Percentiles rank a stretch among this genome's conserved stretches.
phyloP scores from a whole-genome alignment of 1,284 basidiomycete genomes.

The Ceratobasidium sp. region DNA sequence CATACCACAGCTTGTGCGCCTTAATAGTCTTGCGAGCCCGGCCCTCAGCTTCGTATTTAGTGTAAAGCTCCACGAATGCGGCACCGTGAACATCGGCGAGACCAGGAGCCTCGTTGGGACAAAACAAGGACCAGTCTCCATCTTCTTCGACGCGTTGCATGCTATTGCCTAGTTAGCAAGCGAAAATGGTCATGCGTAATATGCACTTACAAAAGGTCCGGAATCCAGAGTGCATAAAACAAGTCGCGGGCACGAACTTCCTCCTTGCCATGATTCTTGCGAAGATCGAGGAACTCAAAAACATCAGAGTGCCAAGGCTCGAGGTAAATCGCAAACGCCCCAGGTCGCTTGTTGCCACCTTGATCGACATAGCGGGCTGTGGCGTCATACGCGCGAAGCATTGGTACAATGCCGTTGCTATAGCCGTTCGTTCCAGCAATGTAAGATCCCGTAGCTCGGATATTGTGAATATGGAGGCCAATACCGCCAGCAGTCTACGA shows the following conservation, averaged over 20 bases:
- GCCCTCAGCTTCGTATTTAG: conserved; percentile 92
- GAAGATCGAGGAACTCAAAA: conserved; percentile 97
- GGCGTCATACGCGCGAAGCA: conserved; percentile 98
- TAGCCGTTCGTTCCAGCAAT: conserved; percentile 98
- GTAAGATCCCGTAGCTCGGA: conserved; percentile 95
- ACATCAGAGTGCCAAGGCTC: conserved; percentile 99
- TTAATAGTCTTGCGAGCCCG: conserved; percentile 89
- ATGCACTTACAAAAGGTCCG: conserved; percentile 89
- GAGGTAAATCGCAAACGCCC: conserved; percentile 97
- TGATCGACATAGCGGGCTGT: conserved; percentile 99
- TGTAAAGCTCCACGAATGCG: conserved; percentile 92
- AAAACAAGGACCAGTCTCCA: conserved; percentile 96
- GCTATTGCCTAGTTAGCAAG: conserved; percentile 58
- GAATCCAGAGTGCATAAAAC: conserved; percentile 99
- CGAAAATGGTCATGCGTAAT: not conserved
- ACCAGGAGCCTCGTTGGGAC: conserved; percentile 95
- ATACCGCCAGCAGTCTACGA: conserved; percentile 91
- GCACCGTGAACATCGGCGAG: conserved; percentile 92
- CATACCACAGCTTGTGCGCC: conserved; percentile 99
- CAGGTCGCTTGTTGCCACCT: conserved; percentile 99
- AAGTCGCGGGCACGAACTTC: conserved; percentile 97
- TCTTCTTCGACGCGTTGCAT: conserved; percentile 94
- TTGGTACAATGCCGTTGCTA: conserved; percentile 99
- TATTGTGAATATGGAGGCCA: conserved; percentile 96
- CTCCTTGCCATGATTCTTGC: conserved; percentile 99